Conservation (phyloP, 75 land plant species). For the Ceratopteris richardii region DNA sequence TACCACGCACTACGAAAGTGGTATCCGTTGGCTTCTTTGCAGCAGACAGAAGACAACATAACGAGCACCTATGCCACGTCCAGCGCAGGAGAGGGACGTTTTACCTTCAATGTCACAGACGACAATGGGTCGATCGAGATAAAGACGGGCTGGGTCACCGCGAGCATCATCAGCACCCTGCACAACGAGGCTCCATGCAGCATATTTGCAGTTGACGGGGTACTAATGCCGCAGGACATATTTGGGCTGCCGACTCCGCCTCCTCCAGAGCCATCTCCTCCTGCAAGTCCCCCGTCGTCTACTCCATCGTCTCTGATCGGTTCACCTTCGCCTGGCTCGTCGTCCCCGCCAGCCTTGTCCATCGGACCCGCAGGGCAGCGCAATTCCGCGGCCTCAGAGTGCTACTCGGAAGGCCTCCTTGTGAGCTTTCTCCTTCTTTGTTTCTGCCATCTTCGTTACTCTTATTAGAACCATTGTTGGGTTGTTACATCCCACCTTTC, state of each 20-base stretch:
- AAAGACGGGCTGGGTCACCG: constrained; percentile 10
- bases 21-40: constrained; percentile 4
- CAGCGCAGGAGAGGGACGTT: not conserved
- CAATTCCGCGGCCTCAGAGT: too few relatives aligned
- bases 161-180: constrained; percentile 4
- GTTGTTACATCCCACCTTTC: too few relatives aligned
- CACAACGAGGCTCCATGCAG: constrained; percentile 4
- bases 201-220: constrained; percentile 8
- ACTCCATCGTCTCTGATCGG: not conserved
- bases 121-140: not conserved
- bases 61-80: constrained; percentile 8
- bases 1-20: constrained; percentile 10
- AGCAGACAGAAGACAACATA: constrained; percentile 3
- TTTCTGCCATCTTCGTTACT: too few relatives aligned
- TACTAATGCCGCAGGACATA: constrained; percentile 13
- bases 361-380: too few relatives aligned
- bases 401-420: too few relatives aligned
- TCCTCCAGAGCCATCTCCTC: constrained; percentile 6
- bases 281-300: not conserved
- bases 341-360: too few relatives aligned
- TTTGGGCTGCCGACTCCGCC: constrained; percentile 9
- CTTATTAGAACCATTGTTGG: too few relatives aligned
- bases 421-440: too few relatives aligned
- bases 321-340: too few relatives aligned
- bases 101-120: not conserved